Conservation (phyloP, 495 filamentous ascomycete genomes). For the Ascobolus immersus region DNA sequence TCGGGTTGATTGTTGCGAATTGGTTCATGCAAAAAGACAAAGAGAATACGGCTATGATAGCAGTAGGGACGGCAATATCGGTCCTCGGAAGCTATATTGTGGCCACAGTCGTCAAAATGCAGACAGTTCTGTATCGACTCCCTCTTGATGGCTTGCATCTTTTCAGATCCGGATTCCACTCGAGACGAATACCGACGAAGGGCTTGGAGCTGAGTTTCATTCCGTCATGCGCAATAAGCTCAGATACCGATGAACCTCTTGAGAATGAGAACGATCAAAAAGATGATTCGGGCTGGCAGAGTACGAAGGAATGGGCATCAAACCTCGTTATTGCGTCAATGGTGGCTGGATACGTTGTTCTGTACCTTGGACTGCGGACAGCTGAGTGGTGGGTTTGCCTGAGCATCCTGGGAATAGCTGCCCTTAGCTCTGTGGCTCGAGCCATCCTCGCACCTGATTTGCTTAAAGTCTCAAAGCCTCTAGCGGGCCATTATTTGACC, state of each 20-base stretch:
- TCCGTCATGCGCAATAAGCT: too few species aligned
- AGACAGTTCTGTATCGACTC: background rate
- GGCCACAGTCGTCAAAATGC: slow-evolving; percentile 3
- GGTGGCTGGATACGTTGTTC: slow-evolving; percentile 4
- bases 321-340: slow-evolving; percentile 1
- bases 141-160: background rate
- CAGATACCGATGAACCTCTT: too few species aligned
- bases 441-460: slow-evolving; percentile 1
- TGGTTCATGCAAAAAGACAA: background rate
- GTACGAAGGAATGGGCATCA: background rate
- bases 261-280: too few species aligned
- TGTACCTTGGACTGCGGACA: slow-evolving; percentile 6
- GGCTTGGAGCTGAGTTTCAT: slow-evolving; percentile 1
- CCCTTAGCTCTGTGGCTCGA: background rate
- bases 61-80: slow-evolving; percentile 1
- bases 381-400: slow-evolving; percentile 7
- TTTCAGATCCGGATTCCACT: slow-evolving; percentile 3
- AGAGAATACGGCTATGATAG: background rate
- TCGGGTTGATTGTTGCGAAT: slow-evolving; percentile 2
- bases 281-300: background rate
- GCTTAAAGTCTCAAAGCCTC: too few species aligned
- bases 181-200: background rate
- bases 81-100: slow-evolving; percentile 4
- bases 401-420: slow-evolving; percentile 2
- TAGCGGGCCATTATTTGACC: too few species aligned